Base-by-base conservation (phyloP, 2,329 filamentous ascomycete genomes). In the Colletotrichum trifolii region DNA sequence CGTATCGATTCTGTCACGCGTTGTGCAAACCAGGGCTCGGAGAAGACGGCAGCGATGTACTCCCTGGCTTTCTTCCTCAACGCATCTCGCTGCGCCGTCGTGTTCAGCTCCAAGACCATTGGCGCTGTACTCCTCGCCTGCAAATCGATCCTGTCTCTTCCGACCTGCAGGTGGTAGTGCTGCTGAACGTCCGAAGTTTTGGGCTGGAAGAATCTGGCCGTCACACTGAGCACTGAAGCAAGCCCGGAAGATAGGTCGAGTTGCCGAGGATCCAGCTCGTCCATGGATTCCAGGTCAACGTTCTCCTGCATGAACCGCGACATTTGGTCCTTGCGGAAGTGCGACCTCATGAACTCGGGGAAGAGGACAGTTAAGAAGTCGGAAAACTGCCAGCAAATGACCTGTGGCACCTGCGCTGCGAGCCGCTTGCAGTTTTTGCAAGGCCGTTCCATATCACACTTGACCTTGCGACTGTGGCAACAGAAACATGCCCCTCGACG, bases 381-480 rank as follows among this genome's bases (percentile, higher is more conserved):
- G 45, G 80, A 78, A 64, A 88, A 87, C 71, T 85, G 84, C 85
- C 85, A 87, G 75, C 85, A 88, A 33, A 88, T 78, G 17, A 84
- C 80, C 69, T 85, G 82, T 2, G 85, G 85, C 12, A 86, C 77
- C 54, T 80, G 75, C 2, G 77, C 72, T 57, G 80, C 78, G 57
- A 87, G 78, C 73, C 85, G 85, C 69, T 78, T 80, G 77, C 85
- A 88, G 75, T 83, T 86, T 72, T 81, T 81, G 74, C 85, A 88
- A 0, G 85, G 84, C 49, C 85, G 77, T 69, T 84, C 79, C 67
- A 81, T 81, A 71, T 86, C 84, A 67, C 85, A 87, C 72, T 83
- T 84, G 58, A 88, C 85, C 72, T 88, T 88, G 68, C 85, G 83
- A 62, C 82, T 83, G 70, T 85, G 84, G 70, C 85, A 88, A 75